Base-by-base conservation (phyloP, 1,284 basidiomycete genomes). In the Kwoniella shivajii region DNA sequence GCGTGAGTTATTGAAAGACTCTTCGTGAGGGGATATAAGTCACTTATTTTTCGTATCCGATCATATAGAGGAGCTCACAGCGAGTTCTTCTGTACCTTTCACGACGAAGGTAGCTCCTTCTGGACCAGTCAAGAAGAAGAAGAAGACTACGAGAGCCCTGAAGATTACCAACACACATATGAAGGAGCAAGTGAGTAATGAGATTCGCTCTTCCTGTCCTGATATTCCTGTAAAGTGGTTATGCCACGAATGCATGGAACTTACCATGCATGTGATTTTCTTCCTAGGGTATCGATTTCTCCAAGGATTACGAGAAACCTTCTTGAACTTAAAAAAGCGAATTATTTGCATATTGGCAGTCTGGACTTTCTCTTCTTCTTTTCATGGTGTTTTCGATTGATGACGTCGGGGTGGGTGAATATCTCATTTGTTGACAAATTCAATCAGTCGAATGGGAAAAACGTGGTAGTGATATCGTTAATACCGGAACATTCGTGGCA, bases 121-220 rank as follows among this genome's bases (percentile, higher is more conserved):
- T 14, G 61, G 45, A 20, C 67, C 66, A 4, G 54, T 59, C 24
- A 64, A 61, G 55, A 76, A 76, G 66, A 77, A 76, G 67, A 70
- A 72, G 64, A 70, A 68, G 57, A 61, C 56, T 22, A 54, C 64
- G 2, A 60, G 69, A 10, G 61, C 67, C 0, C 60, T 76, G 58
- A 78, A 78, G 68, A 71, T 78, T 47, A 78, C 76, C 26, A 78
- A 78, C 52, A 69, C 69, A 20, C 77, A 78, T 61, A 75, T 78
- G 76, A 72, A 76, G 56, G 70, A 62, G 24, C 62, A 67, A 53
- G 76, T 75, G 44, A 53, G 73, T 70, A 9, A 24, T 20, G 4
- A 6, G 5, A 29, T 24, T 20, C 26, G 16, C 26, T n/a, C 27
- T 11, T 24, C n/a, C 10, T n/a, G 30, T 7, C 29, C 24, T 16